Conservation (phyloP, 768 basidiomycete species). For the Leccinellum albellum region DNA sequence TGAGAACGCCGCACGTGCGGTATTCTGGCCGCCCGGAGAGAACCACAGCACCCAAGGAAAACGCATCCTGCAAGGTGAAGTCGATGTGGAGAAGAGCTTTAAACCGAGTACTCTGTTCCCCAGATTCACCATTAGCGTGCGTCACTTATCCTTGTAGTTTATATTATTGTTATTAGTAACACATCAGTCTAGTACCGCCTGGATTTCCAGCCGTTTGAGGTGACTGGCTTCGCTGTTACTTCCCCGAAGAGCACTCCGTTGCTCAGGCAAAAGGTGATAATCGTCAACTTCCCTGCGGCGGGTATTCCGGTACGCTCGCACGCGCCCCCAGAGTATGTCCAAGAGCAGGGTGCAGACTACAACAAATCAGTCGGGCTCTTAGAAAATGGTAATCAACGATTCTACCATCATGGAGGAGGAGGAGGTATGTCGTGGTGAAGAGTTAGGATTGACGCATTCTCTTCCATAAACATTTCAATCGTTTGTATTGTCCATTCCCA, state of each 20-base stretch:
- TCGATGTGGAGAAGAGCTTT: slow-evolving; percentile 42
- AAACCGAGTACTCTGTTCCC: slow-evolving; percentile 45
- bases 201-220: slow-evolving; percentile 40
- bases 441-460: background rate
- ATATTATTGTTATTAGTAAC: background rate
- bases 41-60: slow-evolving; percentile 28
- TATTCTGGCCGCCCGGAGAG: slow-evolving; percentile 40
- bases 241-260: slow-evolving; percentile 27
- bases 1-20: slow-evolving; percentile 39
- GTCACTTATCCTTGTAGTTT: slow-evolving; percentile 10
- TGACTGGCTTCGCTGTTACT: slow-evolving; percentile 38
- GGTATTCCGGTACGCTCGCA: slow-evolving; percentile 42
- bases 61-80: slow-evolving; percentile 46
- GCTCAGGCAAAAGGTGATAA: slow-evolving; percentile 37
- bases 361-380: slow-evolving; percentile 49
- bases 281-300: slow-evolving; percentile 37
- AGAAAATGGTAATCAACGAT: slow-evolving; percentile 56
- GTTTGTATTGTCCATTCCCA: slow-evolving; percentile 14
- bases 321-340: slow-evolving; percentile 51
- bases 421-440: slow-evolving; percentile 1
- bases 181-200: slow-evolving; percentile 39
- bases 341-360: slow-evolving; percentile 43
- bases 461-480: background rate
- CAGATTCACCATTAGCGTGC: slow-evolving; percentile 45
- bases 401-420: slow-evolving; percentile 27